A percentile compares a stretch with the other conserved stretches of the same genome.
Evolutionary conservation across 306 rosid species (phyloP).

Genomic region (Rubus idaeus): DNA sequence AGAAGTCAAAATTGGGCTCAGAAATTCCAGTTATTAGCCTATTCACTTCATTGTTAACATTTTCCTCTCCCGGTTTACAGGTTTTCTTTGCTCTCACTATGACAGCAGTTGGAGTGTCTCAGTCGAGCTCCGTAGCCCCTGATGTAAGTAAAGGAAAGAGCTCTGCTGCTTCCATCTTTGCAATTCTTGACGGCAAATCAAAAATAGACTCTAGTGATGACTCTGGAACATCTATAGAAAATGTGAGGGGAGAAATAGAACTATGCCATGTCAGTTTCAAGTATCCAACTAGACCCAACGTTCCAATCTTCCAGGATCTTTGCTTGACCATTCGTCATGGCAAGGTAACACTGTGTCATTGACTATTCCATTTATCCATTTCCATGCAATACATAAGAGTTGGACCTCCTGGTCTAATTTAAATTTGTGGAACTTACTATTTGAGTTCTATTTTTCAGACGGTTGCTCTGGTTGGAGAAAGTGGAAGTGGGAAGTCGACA

Average conservation of each 20-base stretch:
- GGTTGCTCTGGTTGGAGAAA: slow-evolving; percentile 50
- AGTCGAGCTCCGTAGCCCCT: slow-evolving; percentile 38
- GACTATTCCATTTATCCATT: not conserved
- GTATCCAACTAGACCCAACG: slow-evolving; percentile 57
- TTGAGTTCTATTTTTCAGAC: not conserved
- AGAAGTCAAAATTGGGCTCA: not conserved
- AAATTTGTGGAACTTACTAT: not conserved
- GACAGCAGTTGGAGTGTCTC: slow-evolving; percentile 48
- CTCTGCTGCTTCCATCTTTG: slow-evolving; percentile 57
- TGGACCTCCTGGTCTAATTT: not conserved
- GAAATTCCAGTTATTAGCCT: not conserved
- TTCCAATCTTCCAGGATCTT: slow-evolving; percentile 53
- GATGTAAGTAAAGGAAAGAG: slow-evolving; percentile 47
- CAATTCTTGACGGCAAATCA: slow-evolving; percentile 56
- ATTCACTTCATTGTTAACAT: not conserved
- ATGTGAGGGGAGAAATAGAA: slow-evolving; percentile 59
- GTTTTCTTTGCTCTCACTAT: slow-evolving; percentile 56
- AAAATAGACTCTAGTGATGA: slow-evolving; percentile 48
- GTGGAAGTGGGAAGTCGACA: slow-evolving; percentile 78
- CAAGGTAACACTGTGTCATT: slow-evolving; percentile 35
- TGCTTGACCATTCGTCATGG: slow-evolving; percentile 61
- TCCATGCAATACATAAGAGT: not conserved
- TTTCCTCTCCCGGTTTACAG: slow-evolving; percentile 25
- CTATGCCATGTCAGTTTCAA: slow-evolving; percentile 53
- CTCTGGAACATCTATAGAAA: slow-evolving; percentile 42